phyloP scores from a whole-genome alignment of 495 filamentous ascomycete genomes.

The Pyronema omphalodes region DNA sequence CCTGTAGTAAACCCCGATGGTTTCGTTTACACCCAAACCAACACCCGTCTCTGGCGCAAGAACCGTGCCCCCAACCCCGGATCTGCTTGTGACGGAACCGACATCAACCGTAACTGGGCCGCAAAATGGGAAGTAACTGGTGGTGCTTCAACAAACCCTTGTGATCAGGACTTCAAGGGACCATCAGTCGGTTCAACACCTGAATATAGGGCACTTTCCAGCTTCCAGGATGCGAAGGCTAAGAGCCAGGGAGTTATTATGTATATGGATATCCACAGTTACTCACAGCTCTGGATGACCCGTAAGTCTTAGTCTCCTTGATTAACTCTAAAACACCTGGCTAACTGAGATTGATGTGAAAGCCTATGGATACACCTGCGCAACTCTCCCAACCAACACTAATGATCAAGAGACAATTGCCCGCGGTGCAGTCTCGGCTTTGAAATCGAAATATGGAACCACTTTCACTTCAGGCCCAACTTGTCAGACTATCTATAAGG shows the following conservation, averaged over 20 bases:
- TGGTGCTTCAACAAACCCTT: slow-evolving; percentile 35
- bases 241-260: slow-evolving; percentile 33
- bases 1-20: slow-evolving; percentile 47
- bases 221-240: slow-evolving; percentile 27
- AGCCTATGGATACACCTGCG: slow-evolving; percentile 33
- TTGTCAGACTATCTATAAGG: slow-evolving; percentile 41
- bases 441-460: slow-evolving; percentile 32
- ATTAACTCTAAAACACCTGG: slow-evolving; percentile 25
- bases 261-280: slow-evolving; percentile 44
- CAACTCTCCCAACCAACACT: slow-evolving; percentile 26
- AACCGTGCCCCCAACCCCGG: slow-evolving; percentile 33
- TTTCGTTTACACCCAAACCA: slow-evolving; percentile 44
- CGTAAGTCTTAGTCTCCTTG: slow-evolving; percentile 19
- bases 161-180: slow-evolving; percentile 38
- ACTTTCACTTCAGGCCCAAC: slow-evolving; percentile 31
- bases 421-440: slow-evolving; percentile 19
- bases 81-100: slow-evolving; percentile 32
- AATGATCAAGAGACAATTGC: slow-evolving; percentile 24
- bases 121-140: slow-evolving; percentile 33
- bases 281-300: slow-evolving; percentile 35
- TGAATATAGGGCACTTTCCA: slow-evolving; percentile 32
- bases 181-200: slow-evolving; percentile 29
- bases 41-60: slow-evolving; percentile 44
- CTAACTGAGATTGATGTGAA: slow-evolving; percentile 23
- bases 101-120: slow-evolving; percentile 50